These are phyloP conservation scores for Plectosphaerella cucumerina DNA, from an alignment of 2,329 filamentous ascomycete species.

Conservation along the genomic window DNA sequence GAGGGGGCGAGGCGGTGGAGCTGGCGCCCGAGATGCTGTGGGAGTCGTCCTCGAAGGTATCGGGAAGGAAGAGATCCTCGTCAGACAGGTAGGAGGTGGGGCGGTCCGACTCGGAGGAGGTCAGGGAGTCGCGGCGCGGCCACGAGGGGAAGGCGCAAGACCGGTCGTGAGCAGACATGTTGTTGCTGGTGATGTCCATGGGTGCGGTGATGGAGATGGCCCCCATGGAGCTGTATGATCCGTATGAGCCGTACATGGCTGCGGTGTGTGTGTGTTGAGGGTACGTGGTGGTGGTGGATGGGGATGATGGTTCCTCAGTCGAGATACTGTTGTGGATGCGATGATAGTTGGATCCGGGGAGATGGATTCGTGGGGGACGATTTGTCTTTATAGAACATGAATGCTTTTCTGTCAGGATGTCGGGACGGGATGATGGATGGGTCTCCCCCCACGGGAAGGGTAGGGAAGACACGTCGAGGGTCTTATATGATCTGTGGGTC, in stretches of 20 bases:
- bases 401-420: background rate
- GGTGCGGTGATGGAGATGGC: conserved; percentile 30
- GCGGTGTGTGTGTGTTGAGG: conserved; percentile 12
- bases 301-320: conserved; percentile 14
- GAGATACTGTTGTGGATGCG: conserved; percentile 17
- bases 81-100: conserved; percentile 57
- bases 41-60: conserved; percentile 46
- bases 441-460: background rate
- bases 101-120: conserved; percentile 35
- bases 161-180: conserved; percentile 34
- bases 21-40: conserved; percentile 43
- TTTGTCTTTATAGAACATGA: background rate
- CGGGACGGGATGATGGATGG: background rate
- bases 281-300: conserved; percentile 9
- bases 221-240: conserved; percentile 46
- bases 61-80: conserved; percentile 56
- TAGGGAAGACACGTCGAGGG: background rate
- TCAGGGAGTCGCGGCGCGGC: conserved; percentile 51
- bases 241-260: conserved; percentile 46
- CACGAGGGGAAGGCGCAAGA: conserved; percentile 56
- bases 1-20: conserved; percentile 34
- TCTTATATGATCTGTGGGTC: background rate
- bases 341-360: conserved; percentile 8
- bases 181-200: conserved; percentile 41
- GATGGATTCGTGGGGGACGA: background rate